Evolutionary conservation across 805 yeast species (phyloP), one percentile per base, ranked within the genome.

Genomic region (Starmerella roubikii): DNA sequence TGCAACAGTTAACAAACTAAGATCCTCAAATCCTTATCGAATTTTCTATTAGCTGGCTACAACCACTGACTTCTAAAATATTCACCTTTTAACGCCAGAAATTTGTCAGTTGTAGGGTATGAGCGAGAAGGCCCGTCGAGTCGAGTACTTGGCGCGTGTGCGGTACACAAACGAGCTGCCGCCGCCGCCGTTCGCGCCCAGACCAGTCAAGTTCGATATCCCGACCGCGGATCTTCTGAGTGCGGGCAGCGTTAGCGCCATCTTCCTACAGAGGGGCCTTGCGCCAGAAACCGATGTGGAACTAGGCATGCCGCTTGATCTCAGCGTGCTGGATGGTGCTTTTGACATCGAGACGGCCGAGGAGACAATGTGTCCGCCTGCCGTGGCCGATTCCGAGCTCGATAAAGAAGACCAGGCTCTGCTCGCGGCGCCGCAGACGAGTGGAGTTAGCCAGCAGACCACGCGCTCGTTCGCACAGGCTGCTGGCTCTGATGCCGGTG

Each of bases 101-200:
- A n/a, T n/a, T n/a, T n/a, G n/a, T n/a, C n/a, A n/a, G 24, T 8
- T 22, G 24, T 22, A 22, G 24, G 24, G 24, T 22, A 36, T 36
- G 39, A 32, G 33, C 16, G 39, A 36, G 24, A n/a, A 20, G 10
- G 30, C 33, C 10, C 22, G 30, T 25, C 39, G 39, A 22, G 23
- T 45, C 45, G 69, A 64, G 46, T 64, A 59, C 41, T 56, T 64
- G 40, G 93, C 93, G 33, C 78, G 79, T 50, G 72, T 80, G 38
- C 71, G 93, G 54, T 88, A 85, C 58, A 73, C 73, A 42, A 91
- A 91, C 57, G 80, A 74, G 52, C 66, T 91, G 19, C 98, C 98
- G 5, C 86, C 95, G 2, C 97, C 97, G 9, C 79, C 88, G 19
- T 68, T 91, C 45, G 84, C 94, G 33, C 96, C 98, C 23, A 83